Conservation (phyloP, 2,329 filamentous ascomycete species). For the Nemania abortiva region DNA sequence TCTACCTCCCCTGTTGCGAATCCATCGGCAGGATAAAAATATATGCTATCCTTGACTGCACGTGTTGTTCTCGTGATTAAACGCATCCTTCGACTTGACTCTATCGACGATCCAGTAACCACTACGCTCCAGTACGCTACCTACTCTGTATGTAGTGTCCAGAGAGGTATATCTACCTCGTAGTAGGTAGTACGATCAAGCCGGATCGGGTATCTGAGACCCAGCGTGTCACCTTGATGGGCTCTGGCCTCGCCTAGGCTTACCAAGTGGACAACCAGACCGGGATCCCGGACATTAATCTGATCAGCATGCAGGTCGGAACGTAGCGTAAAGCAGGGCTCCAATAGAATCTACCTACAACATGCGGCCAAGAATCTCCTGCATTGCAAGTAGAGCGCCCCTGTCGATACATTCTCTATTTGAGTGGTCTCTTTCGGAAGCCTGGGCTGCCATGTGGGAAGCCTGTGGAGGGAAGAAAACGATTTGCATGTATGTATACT, state of each 20-base stretch:
- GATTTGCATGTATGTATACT: no score
- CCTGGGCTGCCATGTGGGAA: not conserved
- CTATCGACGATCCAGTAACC: not conserved
- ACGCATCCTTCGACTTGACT: not conserved
- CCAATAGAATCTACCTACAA: slow-evolving; percentile 1
- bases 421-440: not conserved
- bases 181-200: not conserved
- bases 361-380: not conserved
- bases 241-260: not conserved
- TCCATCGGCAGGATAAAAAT: not conserved
- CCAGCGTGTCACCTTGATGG: not conserved
- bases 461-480: not conserved
- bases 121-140: not conserved
- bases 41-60: not conserved
- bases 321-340: not conserved
- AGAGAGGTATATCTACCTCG: no score
- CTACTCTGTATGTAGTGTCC: not conserved
- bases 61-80: not conserved
- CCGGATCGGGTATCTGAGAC: slow-evolving; percentile 6
- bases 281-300: not conserved
- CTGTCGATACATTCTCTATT: not conserved
- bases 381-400: not conserved
- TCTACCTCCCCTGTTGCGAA: not conserved
- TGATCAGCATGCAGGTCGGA: slow-evolving; percentile 6
- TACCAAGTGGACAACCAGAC: not conserved